Percentiles rank a stretch among this genome's conserved stretches.
Evolutionary conservation across 2,329 filamentous ascomycete genomes (phyloP).

Genomic region (Emmonsiellopsis sp.): DNA sequence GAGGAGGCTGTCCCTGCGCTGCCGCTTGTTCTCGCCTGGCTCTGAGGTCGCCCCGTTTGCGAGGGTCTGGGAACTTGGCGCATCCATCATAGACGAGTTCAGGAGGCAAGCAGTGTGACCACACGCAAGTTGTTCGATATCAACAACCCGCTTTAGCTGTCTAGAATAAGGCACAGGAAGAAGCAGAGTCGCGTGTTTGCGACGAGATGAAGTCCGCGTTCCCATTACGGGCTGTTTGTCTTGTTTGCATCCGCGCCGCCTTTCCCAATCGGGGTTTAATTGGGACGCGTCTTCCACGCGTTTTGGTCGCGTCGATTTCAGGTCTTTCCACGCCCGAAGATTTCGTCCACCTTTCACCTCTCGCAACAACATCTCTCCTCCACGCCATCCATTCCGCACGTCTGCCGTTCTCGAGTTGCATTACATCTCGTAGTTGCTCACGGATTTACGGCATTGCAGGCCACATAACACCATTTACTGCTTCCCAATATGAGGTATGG

Average conservation of each 20-base stretch:
- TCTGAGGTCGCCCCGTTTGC: background rate
- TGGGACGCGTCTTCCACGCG: conserved; percentile 14
- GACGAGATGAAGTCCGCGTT: background rate
- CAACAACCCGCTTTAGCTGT: background rate
- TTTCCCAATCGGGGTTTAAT: conserved; percentile 25
- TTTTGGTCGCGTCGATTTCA: background rate
- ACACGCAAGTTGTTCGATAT: background rate
- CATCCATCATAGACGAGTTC: conserved; percentile 1
- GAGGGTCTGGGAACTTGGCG: background rate
- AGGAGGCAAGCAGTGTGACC: background rate
- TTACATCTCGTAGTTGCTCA: background rate
- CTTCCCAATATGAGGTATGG: conserved; percentile 22
- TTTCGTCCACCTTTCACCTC: background rate
- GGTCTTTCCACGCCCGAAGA: background rate
- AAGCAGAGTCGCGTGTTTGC: background rate
- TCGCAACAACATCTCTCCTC: background rate
- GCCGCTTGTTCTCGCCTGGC: conserved; percentile 6
- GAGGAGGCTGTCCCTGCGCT: conserved; percentile 28
- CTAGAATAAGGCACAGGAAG: background rate
- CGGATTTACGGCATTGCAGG: background rate
- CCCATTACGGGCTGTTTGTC: conserved; percentile 15
- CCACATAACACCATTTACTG: background rate
- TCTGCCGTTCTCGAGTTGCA: background rate
- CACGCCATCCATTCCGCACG: background rate
- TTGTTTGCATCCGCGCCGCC: conserved; percentile 14